phyloP scores from a whole-genome alignment of 805 yeast genomes.

The Monosporozyma solicola region DNA sequence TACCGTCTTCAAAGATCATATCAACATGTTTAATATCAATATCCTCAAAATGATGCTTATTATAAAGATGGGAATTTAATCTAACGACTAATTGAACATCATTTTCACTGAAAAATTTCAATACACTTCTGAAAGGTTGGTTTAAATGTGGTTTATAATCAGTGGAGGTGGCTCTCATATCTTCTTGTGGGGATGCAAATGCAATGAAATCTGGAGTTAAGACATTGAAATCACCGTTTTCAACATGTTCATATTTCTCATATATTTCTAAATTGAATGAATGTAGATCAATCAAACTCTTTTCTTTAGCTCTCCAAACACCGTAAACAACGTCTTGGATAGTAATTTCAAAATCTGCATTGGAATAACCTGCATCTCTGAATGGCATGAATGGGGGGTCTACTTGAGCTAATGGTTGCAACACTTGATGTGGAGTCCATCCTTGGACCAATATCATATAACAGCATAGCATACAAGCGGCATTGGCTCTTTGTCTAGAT shows the following conservation, averaged over 20 bases:
- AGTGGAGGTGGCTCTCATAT: conserved; percentile 26
- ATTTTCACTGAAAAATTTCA: conserved; percentile 61
- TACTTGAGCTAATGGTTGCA: conserved; percentile 87
- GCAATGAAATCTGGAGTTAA: conserved; percentile 92
- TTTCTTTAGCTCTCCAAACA: conserved; percentile 94
- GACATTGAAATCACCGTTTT: conserved; percentile 92
- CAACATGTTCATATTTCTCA: conserved; percentile 90
- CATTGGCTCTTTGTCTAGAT: conserved; percentile 77
- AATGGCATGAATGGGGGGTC: conserved; percentile 92
- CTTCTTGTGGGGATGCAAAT: conserved; percentile 91
- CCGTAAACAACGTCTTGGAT: conserved; percentile 95
- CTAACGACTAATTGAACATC: conserved; percentile 86
- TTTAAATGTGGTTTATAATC: conserved; percentile 34
- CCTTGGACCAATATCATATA: conserved; percentile 92
- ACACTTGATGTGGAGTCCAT: conserved; percentile 97
- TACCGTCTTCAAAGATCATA: conserved; percentile 96
- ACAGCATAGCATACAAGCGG: conserved; percentile 89
- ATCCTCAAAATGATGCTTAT: conserved; percentile 71
- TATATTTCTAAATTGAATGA: conserved; percentile 85
- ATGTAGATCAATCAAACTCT: conserved; percentile 79
- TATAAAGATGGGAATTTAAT: conserved; percentile 85
- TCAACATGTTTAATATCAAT: conserved; percentile 84
- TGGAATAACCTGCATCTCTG: conserved; percentile 95
- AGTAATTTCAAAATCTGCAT: conserved; percentile 87
- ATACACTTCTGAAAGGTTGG: conserved; percentile 73